Percentiles rank a stretch among this genome's conserved stretches.
Evolutionary conservation across 2,329 filamentous ascomycete species (phyloP).

Genomic region (Trichoderma citrinoviride): DNA sequence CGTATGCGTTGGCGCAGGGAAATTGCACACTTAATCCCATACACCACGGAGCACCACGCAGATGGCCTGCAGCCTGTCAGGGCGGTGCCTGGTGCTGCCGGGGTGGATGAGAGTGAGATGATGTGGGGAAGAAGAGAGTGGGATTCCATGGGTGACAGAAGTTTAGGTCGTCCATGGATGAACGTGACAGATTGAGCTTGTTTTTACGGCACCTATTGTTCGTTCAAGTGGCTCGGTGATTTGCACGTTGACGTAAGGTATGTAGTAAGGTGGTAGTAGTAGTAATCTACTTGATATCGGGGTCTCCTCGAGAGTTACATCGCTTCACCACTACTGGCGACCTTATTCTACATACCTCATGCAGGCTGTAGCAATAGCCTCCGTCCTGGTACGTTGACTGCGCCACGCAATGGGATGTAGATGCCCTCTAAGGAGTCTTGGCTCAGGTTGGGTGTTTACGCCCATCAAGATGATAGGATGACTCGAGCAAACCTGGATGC

Average conservation of each 20-base stretch:
- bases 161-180: neutral
- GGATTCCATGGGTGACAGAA: neutral
- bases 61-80: neutral
- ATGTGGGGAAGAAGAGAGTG: constrained; percentile 6
- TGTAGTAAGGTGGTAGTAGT: too few relatives aligned
- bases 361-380: neutral
- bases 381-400: neutral
- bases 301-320: neutral
- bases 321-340: neutral
- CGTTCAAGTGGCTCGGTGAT: neutral
- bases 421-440: too few relatives aligned
- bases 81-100: neutral
- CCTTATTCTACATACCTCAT: neutral
- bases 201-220: neutral
- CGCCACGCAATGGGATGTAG: neutral
- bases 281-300: too few relatives aligned
- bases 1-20: constrained; percentile 11
- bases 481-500: too few relatives aligned
- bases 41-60: constrained; percentile 5
- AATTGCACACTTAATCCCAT: constrained; percentile 16
- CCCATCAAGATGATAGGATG: too few relatives aligned
- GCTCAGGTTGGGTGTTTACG: too few relatives aligned
- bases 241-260: neutral
- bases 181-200: neutral
- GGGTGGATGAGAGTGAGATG: neutral